Base-by-base conservation (phyloP, 2,329 filamentous ascomycete species). In the Neophaeococcomyces aloes region DNA sequence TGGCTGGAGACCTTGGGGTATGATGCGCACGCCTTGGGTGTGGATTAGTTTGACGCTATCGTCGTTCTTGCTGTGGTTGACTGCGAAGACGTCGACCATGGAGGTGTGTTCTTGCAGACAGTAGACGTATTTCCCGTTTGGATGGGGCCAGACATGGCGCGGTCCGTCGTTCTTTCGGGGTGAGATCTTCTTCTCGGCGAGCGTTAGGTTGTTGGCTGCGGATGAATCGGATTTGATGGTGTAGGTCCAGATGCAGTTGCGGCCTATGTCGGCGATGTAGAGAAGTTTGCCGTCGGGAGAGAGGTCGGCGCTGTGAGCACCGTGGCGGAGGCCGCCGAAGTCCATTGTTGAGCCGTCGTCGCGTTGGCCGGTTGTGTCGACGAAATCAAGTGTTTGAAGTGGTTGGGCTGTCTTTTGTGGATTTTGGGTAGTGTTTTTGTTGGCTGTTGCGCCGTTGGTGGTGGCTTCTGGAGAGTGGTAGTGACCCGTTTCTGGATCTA, bases 181-280 rank as follows among this genome's bases (percentile, higher is more conserved):
- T 11, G 48, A 46, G 29, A 51, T 50, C 29, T 53, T 48, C 40
- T 52, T 54, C 46, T 52, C 48, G n/a, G 36, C 50, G 0, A 47
- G 47, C 2, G 38, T 47, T n/a, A 53, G 18, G 10, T 14, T 40
- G 13, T 44, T 46, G 6, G 39, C 39, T 23, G 13, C 18, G 11
- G 14, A 8, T 8, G 7, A n/a, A 15, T 18, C 15, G 15, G 38
- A 29, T n/a, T 44, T 44, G n/a, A 55, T 42, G 13, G 48, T 38
- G 31, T 46, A 56, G 6, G 51, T 52, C 52, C 52, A 56, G 39
- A 56, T 55, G 38, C 52, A 54, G 42, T 56, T 53, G 2, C 53
- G 51, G 2, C 57, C 55, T 2, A 57, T 58, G 47, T 59, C 55
- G 0, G 56, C 55, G 4, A 59, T 38, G 36, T 58, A 59, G 7